Evolutionary conservation across 75 land plant species (phyloP).

Genomic region (Cryptomeria japonica): DNA sequence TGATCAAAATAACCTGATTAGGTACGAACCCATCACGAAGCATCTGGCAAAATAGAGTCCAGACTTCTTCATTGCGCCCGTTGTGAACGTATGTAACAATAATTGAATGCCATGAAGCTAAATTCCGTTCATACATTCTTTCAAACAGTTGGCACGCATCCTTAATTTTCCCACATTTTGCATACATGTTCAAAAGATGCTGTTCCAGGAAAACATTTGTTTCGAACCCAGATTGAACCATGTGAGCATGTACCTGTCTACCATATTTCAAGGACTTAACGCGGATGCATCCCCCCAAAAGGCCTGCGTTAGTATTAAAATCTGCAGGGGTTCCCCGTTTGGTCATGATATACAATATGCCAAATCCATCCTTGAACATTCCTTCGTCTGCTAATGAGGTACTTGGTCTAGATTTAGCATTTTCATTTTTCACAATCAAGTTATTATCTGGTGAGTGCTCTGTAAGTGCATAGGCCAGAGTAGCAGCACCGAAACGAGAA

Average conservation of each 20-base stretch:
- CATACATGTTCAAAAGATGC: conserved; percentile 31
- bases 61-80: conserved; percentile 24
- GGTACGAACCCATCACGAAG: conserved; percentile 30
- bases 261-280: conserved; percentile 19
- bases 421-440: background rate
- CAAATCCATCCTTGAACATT: background rate
- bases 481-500: background rate
- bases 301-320: background rate
- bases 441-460: too few relatives aligned
- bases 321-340: background rate
- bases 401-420: background rate
- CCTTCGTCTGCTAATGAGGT: background rate
- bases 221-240: conserved; percentile 24
- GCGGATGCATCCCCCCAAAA: conserved; percentile 24
- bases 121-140: conserved; percentile 26
- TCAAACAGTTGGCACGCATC: conserved; percentile 33
- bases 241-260: conserved; percentile 22
- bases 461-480: background rate
- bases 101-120: conserved; percentile 40
- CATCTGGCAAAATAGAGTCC: conserved; percentile 59
- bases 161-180: conserved; percentile 20
- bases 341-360: background rate
- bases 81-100: conserved; percentile 20
- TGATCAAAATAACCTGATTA: conserved; percentile 42
- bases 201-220: conserved; percentile 19